These are phyloP conservation scores for Dysphania ambrosioides DNA, from an alignment of 148 eudicot genomes.

Conservation along the genomic window DNA sequence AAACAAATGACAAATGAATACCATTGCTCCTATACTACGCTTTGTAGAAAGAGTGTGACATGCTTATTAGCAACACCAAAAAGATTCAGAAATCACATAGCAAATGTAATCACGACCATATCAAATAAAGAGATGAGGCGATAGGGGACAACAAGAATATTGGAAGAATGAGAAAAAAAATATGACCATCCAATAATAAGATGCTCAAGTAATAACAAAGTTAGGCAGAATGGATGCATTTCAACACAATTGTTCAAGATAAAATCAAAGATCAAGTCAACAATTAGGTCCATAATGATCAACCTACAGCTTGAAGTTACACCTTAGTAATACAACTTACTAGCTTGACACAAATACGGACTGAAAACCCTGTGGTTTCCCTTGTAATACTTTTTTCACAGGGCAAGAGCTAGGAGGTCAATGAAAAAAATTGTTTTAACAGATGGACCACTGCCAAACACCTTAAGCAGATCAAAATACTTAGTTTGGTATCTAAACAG, in stretches of 20 bases:
- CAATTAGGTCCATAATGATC: conserved; percentile 3
- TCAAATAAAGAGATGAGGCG: not conserved
- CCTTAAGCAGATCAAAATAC: not conserved
- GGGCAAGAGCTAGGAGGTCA: not conserved
- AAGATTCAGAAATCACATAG: conserved; percentile 1
- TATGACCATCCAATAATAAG: not conserved
- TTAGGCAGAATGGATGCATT: not conserved
- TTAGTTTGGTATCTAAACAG: too few relatives aligned
- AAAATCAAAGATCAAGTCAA: not conserved
- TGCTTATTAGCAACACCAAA: not conserved
- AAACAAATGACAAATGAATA: not conserved
- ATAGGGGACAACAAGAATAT: too few relatives aligned
- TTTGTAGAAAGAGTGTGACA: not conserved
- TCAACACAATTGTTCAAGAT: not conserved
- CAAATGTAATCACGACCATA: not conserved
- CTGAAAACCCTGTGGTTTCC: not conserved
- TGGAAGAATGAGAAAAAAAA: too few relatives aligned
- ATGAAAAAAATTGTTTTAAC: not conserved
- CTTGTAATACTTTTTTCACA: not conserved
- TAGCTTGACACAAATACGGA: not conserved
- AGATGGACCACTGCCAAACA: not conserved
- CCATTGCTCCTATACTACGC: not conserved
- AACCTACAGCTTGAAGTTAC: not conserved
- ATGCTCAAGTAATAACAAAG: not conserved
- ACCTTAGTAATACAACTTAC: not conserved